Evolutionary conservation across 148 eudicot species (phyloP), one percentile per base, ranked within the genome.

Genomic region (Vaccinium corymbosum): DNA sequence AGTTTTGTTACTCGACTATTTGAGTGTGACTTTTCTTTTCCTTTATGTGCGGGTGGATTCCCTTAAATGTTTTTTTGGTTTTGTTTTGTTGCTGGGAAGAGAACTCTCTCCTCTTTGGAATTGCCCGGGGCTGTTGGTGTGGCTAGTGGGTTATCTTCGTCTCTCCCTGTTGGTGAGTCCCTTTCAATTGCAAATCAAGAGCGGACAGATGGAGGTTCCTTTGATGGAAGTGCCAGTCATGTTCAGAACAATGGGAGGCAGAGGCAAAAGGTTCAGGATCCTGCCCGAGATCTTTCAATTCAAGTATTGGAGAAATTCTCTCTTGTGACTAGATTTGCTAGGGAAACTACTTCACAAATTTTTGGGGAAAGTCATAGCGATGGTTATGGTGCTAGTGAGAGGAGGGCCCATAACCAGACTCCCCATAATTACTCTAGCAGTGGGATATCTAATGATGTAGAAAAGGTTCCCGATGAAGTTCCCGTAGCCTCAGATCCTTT

Each of bases 241-340:
- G 79, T 82, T 80, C 94, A 88, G 46, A 85, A 86, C 20, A 89
- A 85, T 84, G 93, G 93, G 78, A 90, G 88, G 83, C 95, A 79
- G 90, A 91, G 88, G 85, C 93, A 88, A 73, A 97, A 94, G 89
- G 76, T 76, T 87, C 88, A 87, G 85, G 98, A 97, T 92, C 98
- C 98, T 90, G 92, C 94, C 81, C 92, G 93, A 70, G 98, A 97
- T 90, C 80, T 97, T 78, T 94, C 99, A 48, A 94, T 97, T 79
- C 97, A 94, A 85, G 98, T 97, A 51, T 87, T 97, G 87, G 99
- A 97, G 89, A 97, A 94, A 85, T 97, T 97, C 85, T 97, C 99
- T 85, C 97, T 93, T 88, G 98, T 97, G 79, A 97, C 99, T 73
- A 92, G 92, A 90, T 93, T 97, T 92, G 99, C 99, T 81, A 93